Evolutionary conservation across 768 basidiomycete species (phyloP).

Genomic region (Solioccasus polychromus): DNA sequence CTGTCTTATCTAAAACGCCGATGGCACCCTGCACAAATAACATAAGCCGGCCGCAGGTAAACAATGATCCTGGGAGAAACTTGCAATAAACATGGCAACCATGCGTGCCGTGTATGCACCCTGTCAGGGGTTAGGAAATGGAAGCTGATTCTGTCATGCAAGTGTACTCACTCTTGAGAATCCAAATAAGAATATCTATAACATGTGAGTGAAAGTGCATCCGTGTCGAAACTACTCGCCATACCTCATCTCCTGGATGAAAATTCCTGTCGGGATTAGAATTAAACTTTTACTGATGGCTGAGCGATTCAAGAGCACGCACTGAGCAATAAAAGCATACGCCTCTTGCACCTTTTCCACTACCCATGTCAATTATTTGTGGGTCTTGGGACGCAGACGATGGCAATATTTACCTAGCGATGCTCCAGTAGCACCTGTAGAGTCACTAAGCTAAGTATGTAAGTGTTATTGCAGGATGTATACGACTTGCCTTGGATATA

Average conservation of each 20-base stretch:
- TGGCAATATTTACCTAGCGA: conserved; percentile 46
- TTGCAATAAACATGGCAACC: conserved; percentile 56
- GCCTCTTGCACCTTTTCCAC: conserved; percentile 76
- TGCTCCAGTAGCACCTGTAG: conserved; percentile 58
- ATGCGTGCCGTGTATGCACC: conserved; percentile 77
- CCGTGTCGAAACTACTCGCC: neutral
- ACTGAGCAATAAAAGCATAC: conserved; percentile 81
- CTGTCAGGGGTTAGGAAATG: conserved; percentile 31
- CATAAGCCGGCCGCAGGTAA: neutral
- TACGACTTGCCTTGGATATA: conserved; percentile 53
- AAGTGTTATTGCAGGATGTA: neutral
- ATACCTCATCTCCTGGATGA: conserved; percentile 67
- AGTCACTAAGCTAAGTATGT: conserved; percentile 10
- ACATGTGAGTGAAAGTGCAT: conserved; percentile 7
- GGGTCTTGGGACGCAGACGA: neutral
- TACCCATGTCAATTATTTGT: conserved; percentile 24
- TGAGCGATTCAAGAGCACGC: conserved; percentile 26
- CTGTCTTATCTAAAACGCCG: conserved; percentile 63
- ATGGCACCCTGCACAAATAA: conserved; percentile 52
- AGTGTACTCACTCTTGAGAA: conserved; percentile 58
- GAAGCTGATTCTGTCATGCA: neutral
- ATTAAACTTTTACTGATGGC: neutral
- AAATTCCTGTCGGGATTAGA: conserved; percentile 51
- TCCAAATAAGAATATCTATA: conserved; percentile 72
- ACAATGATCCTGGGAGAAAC: neutral